Conservation (phyloP, 2,329 filamentous ascomycete species). For the Botryosphaeria dothidea region DNA sequence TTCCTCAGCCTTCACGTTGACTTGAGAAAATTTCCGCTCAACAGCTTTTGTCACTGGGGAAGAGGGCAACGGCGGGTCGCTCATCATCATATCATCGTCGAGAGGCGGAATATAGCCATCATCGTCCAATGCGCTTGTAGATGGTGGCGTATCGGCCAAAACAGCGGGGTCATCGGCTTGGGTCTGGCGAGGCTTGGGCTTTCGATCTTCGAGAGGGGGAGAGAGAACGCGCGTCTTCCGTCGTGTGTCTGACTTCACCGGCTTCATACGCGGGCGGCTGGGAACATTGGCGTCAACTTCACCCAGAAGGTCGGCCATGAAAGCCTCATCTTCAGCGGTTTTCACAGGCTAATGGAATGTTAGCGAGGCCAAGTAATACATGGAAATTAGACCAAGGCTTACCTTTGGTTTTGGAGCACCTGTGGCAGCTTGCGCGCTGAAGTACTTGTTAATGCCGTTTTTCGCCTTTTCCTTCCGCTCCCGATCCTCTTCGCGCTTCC, state of each 20-base stretch:
- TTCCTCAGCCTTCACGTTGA: conserved; percentile 60
- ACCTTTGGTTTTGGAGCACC: conserved; percentile 80
- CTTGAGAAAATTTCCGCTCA: conserved; percentile 63
- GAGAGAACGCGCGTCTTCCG: conserved; percentile 80
- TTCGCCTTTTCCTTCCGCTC: conserved; percentile 84
- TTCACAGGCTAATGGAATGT: conserved; percentile 56
- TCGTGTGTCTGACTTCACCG: conserved; percentile 72
- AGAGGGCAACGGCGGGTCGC: conserved; percentile 75
- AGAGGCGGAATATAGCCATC: conserved; percentile 59
- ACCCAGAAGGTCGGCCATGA: conserved; percentile 79
- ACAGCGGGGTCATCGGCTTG: conserved; percentile 42
- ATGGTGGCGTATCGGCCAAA: conserved; percentile 43
- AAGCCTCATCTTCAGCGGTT: conserved; percentile 85
- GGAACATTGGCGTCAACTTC: conserved; percentile 82
- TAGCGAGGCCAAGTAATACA: not conserved
- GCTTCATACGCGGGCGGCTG: conserved; percentile 58
- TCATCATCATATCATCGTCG: conserved; percentile 74
- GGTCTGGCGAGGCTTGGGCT: conserved; percentile 27
- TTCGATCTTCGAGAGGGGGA: conserved; percentile 61
- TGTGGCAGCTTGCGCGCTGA: conserved; percentile 70
- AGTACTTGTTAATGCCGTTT: conserved; percentile 92
- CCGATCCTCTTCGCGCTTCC: conserved; percentile 84
- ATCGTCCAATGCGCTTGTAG: conserved; percentile 47
- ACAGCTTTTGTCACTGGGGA: conserved; percentile 81
- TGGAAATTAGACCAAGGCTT: conserved; percentile 20